Base-by-base conservation (phyloP, 1,284 basidiomycete genomes). In the Trametes polyzona region DNA sequence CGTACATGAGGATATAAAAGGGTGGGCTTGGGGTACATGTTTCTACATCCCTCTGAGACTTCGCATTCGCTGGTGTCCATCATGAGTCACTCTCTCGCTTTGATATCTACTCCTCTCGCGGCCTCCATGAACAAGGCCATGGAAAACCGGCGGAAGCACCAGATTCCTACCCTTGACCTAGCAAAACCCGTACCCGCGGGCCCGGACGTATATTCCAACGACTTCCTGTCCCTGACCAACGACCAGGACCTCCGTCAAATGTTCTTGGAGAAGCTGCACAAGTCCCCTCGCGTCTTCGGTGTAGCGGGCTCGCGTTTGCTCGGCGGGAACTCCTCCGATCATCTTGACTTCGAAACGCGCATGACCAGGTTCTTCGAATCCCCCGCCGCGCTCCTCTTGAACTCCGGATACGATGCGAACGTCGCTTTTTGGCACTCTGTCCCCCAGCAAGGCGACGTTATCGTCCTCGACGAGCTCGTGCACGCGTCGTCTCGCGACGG, bases 401-500 rank as follows among this genome's bases (percentile, higher is more conserved):
- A 94, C 71, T 93, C 91, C 0, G 95, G 95, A 0, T 98, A 88
- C 71, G 94, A 96, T 83, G 57, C 57, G 2, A 62, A 62, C 44
- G 51, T 62, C 48, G 54, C 61, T 1, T 62, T 97, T 69, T 94
- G 96, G 74, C 79, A 88, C 0, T 83, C 84, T 17, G 74, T 97
- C 0, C 93, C 95, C 0, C 91, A 93, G 64, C 71, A 77, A 0
- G 83, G 83, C 9, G 96, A 98, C 68, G 81, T 83, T 39, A 75
- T 96, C 37, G 73, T 97, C 12, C 89, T 88, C 69, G 95, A 98
- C 69, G 90, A 89, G 65, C 83, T 92, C 54, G 87, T 96, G 26
- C 96, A 98, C 68, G 95, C 95, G 0, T 90, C 86, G 2, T 91
- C 94, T 11, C 92, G 95, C 71, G 93, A 96, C 65, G 95, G 95